Percentiles rank a stretch among this genome's conserved stretches.
Evolutionary conservation across 2,329 filamentous ascomycete species (phyloP).

Genomic region (Sporothrix humicola): DNA sequence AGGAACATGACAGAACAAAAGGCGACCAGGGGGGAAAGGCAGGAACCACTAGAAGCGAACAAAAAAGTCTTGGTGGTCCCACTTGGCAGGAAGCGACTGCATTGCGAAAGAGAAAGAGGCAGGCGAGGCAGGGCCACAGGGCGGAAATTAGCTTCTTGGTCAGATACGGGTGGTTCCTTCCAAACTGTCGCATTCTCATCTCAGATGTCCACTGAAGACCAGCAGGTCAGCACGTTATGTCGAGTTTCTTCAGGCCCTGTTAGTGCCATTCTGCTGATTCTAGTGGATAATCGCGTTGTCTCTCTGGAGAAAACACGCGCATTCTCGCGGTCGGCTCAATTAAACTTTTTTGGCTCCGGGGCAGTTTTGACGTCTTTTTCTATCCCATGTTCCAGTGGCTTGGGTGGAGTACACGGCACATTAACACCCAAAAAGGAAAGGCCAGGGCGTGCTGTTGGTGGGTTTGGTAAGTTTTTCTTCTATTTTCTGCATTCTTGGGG

Average conservation of each 20-base stretch:
- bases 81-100: constrained; percentile 25
- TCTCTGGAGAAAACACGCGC: neutral
- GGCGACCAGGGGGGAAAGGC: neutral
- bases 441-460: neutral
- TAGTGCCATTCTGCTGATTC: no score
- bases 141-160: neutral
- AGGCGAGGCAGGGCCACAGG: neutral
- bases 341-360: constrained; percentile 1
- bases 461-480: neutral
- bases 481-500: neutral
- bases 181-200: neutral
- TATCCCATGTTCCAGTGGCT: neutral
- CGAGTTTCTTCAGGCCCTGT: neutral
- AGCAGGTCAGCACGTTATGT: neutral
- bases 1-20: neutral
- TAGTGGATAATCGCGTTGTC: no score
- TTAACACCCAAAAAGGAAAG: neutral
- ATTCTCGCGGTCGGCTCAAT: neutral
- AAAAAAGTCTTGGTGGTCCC: constrained; percentile 10
- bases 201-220: neutral
- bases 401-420: neutral
- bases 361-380: neutral
- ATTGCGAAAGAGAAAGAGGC: constrained; percentile 7
- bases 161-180: neutral
- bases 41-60: no score